A percentile compares a stretch with the other conserved stretches of the same genome.
phyloP scores from a whole-genome alignment of 805 yeast genomes.

The Yarrowia yakushimensis region DNA sequence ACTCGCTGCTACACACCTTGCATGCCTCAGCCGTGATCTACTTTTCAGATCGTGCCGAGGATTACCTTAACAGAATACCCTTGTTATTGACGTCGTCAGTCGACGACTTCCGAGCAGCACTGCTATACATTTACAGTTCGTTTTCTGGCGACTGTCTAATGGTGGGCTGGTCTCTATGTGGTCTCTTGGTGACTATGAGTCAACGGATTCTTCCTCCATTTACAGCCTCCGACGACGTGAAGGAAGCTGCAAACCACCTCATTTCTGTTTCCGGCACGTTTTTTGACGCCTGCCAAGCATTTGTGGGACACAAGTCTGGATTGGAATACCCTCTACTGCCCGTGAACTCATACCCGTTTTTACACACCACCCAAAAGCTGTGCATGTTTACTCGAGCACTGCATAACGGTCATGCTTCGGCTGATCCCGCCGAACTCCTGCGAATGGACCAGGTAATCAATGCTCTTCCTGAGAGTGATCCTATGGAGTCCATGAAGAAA shows the following conservation, averaged over 20 bases:
- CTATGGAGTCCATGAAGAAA: neutral
- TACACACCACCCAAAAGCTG: neutral
- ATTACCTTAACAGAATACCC: constrained; percentile 11
- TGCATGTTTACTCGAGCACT: neutral
- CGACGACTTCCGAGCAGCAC: constrained; percentile 1
- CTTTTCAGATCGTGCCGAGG: constrained; percentile 1
- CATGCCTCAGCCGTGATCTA: constrained; percentile 1
- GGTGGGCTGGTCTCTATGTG: constrained; percentile 24
- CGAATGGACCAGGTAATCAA: neutral
- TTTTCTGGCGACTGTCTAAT: constrained; percentile 15
- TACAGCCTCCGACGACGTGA: neutral
- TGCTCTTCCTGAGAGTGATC: neutral
- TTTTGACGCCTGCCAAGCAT: constrained; percentile 1
- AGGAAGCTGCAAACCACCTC: constrained; percentile 4
- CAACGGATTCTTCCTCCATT: neutral
- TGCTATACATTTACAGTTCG: constrained; percentile 1
- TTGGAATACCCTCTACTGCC: constrained; percentile 2
- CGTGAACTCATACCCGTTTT: neutral
- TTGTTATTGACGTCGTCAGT: neutral
- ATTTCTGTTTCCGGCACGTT: constrained; percentile 3
- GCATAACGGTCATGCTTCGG: neutral
- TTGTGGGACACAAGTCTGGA: constrained; percentile 14
- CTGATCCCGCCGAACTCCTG: neutral
- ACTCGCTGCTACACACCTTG: neutral
- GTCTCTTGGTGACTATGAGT: constrained; percentile 11